Percentiles rank a stretch among this genome's conserved stretches.
These are phyloP conservation scores for Calocybe gambosa DNA, from an alignment of 1,284 basidiomycete genomes.

Conservation along the genomic window DNA sequence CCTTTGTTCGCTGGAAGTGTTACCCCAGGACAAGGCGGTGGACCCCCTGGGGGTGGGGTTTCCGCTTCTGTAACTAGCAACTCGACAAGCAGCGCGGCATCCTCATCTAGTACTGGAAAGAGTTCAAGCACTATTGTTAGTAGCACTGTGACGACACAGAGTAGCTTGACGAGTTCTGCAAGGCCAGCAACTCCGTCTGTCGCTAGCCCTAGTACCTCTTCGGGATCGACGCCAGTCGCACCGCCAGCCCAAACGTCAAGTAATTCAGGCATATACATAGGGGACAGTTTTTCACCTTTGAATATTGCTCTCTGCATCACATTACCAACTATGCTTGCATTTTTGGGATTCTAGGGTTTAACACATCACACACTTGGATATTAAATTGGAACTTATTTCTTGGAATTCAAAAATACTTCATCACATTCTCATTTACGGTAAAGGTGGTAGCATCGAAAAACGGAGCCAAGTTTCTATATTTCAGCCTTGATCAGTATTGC, in stretches of 20 bases:
- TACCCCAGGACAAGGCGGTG: constrained; percentile 6
- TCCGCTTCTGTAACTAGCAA: background rate
- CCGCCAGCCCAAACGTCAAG: background rate
- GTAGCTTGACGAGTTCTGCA: background rate
- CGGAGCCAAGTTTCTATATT: background rate
- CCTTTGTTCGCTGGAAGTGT: constrained; percentile 36
- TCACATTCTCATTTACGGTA: too few relatives aligned
- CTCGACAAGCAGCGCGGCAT: background rate
- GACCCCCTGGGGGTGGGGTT: background rate
- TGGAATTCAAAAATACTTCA: too few relatives aligned
- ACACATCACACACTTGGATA: background rate
- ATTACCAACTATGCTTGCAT: background rate
- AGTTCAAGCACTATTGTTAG: background rate
- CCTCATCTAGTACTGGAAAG: background rate
- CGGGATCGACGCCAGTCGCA: background rate
- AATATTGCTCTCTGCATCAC: background rate
- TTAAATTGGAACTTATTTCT: too few relatives aligned
- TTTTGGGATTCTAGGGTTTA: background rate
- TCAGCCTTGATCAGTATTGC: background rate
- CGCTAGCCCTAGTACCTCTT: background rate
- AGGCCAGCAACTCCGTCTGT: background rate
- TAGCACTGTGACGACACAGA: background rate
- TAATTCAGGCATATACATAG: background rate
- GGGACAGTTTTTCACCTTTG: background rate
- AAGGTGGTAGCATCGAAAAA: too few relatives aligned